phyloP scores from a whole-genome alignment of 1,284 basidiomycete genomes.

The Sporisorium graminicola region DNA sequence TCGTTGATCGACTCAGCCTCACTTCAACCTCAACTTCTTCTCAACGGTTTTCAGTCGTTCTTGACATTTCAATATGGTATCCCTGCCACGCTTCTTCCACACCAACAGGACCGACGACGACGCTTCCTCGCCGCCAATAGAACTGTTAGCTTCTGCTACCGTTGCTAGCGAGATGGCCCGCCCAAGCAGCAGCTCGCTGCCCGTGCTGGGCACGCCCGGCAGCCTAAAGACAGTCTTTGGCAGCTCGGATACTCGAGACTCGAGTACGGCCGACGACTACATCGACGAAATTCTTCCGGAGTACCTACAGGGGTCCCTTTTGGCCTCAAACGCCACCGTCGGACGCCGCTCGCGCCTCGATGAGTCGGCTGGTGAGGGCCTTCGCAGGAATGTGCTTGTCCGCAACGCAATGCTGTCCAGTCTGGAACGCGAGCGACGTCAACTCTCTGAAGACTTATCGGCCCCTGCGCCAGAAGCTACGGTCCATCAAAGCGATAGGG shows the following conservation, averaged over 20 bases:
- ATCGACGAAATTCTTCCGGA: constrained; percentile 33
- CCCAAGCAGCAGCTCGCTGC: not conserved
- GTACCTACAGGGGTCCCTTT: constrained; percentile 14
- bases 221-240: constrained; percentile 37
- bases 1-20: constrained; percentile 22
- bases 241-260: not conserved
- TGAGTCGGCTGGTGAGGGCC: constrained; percentile 51
- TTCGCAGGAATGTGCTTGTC: constrained; percentile 47
- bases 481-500: not conserved
- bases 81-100: constrained; percentile 25
- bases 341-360: constrained; percentile 42
- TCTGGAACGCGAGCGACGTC: constrained; percentile 46
- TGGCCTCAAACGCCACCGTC: constrained; percentile 13
- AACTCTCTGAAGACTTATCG: constrained; percentile 14
- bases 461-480: not conserved
- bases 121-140: constrained; percentile 11
- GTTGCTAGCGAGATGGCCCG: constrained; percentile 10
- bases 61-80: constrained; percentile 20
- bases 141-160: not conserved
- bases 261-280: constrained; percentile 10
- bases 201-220: constrained; percentile 22
- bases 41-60: not conserved
- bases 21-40: not conserved
- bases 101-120: not conserved
- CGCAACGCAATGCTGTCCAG: constrained; percentile 56